Conservation (phyloP, 306 rosid genomes). For the Vicia villosa region DNA sequence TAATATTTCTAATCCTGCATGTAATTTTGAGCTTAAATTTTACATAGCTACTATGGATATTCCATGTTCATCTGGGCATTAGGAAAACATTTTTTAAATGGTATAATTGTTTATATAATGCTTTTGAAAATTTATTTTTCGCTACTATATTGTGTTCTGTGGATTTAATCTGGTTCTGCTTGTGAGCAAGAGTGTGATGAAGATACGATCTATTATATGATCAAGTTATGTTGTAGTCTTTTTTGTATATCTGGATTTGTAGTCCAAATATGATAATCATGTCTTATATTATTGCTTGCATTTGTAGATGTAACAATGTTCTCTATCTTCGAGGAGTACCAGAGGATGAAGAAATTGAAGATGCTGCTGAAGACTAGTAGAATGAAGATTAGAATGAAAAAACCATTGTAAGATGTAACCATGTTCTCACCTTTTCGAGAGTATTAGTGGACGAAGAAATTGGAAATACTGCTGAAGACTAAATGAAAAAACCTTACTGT, state of each 20-base stretch:
- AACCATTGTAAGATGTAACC: slow-evolving; percentile 63
- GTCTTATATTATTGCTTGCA: slow-evolving; percentile 20
- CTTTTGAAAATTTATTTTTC: too few species aligned
- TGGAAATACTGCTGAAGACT: slow-evolving; percentile 81
- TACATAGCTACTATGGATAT: too few species aligned
- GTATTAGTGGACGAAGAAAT: slow-evolving; percentile 96
- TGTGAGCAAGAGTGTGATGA: background rate
- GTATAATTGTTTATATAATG: too few species aligned
- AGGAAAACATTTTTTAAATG: too few species aligned
- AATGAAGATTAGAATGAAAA: slow-evolving; percentile 55
- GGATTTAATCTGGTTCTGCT: too few species aligned
- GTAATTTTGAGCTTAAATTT: too few species aligned
- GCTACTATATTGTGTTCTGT: too few species aligned
- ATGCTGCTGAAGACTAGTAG: slow-evolving; percentile 79
- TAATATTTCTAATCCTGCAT: too few species aligned
- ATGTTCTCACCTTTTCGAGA: slow-evolving; percentile 82
- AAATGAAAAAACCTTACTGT: slow-evolving; percentile 33
- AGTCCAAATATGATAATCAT: background rate
- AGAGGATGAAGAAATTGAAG: slow-evolving; percentile 95
- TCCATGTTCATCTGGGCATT: too few species aligned
- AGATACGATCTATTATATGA: background rate
- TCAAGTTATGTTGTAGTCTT: background rate
- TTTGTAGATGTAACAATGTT: slow-evolving; percentile 88
- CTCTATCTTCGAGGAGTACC: slow-evolving; percentile 96
- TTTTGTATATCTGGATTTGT: background rate